Evolutionary conservation across 1,284 basidiomycete genomes (phyloP), one percentile per base, ranked within the genome.

Genomic region (Cutaneotrichosporon cavernicola): DNA sequence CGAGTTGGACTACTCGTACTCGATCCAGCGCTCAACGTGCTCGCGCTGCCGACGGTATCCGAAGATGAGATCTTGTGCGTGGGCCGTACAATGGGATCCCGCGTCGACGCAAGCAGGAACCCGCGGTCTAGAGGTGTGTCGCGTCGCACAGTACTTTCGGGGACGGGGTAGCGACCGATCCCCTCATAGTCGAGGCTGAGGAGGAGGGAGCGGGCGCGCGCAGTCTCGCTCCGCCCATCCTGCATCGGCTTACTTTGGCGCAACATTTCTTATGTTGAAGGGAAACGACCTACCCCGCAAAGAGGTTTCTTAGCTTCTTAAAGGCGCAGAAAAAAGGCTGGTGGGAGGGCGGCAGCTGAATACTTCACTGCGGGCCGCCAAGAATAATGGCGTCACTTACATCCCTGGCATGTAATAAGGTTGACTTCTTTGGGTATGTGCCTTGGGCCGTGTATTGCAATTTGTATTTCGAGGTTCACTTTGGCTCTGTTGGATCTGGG

Each of bases 181-280:
- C 51, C 51, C 16, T 53, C 51, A 13, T 31, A 53, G 51, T 53
- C 51, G 30, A 53, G 30, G 51, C 51, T 53, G 51, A 53, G 51
- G 51, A 53, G 51, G 26, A 31, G n/a, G 31, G 51, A 32, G 30
- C 51, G 51, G 13, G 30, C 18, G 30, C 31, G 30, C 30, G 18
- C 51, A 13, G 13, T 13, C 30, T 53, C 13, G 51, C 30, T 32
- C 18, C 31, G 31, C 16, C 13, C 5, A 18, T 14, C 11, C 18
- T 30, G 16, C 14, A 53, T 30, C 51, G 51, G 51, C n/a, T 53
- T 53, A 30, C 30, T 53, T 16, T 53, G 51, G 31, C 31, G 51
- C 30, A 53, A 16, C 51, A 53, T 53, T 46, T 46, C 18, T 1
- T n/a, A 6, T 6, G 14, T 16, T 16, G 34, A 36, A 13, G 43